phyloP scores from a whole-genome alignment of 441 rosid genomes.

The Manihot esculenta region DNA sequence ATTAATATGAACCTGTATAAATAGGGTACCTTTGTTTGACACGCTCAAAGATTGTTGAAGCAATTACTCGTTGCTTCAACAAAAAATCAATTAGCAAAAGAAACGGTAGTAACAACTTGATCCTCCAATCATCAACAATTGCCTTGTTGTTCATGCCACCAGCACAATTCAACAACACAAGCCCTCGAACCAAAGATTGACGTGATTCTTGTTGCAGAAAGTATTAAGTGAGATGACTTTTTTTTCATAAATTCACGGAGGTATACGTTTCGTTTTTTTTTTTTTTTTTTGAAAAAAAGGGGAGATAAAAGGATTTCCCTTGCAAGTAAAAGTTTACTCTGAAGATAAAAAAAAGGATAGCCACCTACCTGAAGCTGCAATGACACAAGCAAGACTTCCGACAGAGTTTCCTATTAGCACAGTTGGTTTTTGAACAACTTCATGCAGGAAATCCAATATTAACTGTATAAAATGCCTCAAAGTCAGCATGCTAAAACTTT shows the following conservation, averaged over 20 bases:
- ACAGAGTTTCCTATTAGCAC: conserved; percentile 87
- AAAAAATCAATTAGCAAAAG: conserved; percentile 74
- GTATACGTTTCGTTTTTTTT: too few species aligned
- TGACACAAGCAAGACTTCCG: conserved; percentile 93
- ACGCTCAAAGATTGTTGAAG: conserved; percentile 65
- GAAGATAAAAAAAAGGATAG: neutral
- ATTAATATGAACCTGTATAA: neutral
- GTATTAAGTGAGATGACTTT: neutral
- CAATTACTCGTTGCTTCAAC: conserved; percentile 62
- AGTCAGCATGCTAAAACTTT: conserved; percentile 6
- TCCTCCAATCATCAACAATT: conserved; percentile 91
- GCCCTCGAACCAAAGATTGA: conserved; percentile 55
- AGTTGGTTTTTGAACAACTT: conserved; percentile 68
- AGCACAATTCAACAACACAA: conserved; percentile 81
- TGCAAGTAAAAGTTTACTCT: neutral
- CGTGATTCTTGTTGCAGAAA: conserved; percentile 35
- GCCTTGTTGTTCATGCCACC: conserved; percentile 99
- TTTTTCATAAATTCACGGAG: too few species aligned
- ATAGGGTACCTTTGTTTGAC: conserved; percentile 58
- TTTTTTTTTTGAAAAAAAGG: too few species aligned
- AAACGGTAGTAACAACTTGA: conserved; percentile 68
- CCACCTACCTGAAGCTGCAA: conserved; percentile 71
- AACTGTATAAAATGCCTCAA: conserved; percentile 38
- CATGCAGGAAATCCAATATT: conserved; percentile 71
- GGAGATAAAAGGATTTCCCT: too few species aligned